Evolutionary conservation across 176 grass and related monocot genomes (phyloP), one percentile per base, ranked within the genome.

Genomic region (Phyllostachys edulis): DNA sequence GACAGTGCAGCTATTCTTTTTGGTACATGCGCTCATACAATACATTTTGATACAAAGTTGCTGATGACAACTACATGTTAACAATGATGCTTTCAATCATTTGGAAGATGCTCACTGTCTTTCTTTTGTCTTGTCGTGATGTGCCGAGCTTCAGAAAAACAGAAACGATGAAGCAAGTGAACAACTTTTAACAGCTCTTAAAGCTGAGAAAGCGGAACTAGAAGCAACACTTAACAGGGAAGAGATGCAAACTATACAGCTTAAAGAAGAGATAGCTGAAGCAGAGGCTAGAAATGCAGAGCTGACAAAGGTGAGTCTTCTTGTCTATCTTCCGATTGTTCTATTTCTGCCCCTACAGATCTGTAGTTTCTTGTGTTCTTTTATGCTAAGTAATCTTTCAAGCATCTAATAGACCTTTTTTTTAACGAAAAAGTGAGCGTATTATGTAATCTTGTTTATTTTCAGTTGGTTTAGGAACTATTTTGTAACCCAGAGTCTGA

Each of bases 231-330:
- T 96, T 75, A 84, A 81, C 86, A 80, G 60, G 81, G 97, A 99
- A 77, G 88, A 94, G 63, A 82, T 94, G 76, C 89, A 89, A 80
- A 94, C 73, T 73, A 75, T 92, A 63, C 88, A 96, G 71, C 86
- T 96, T 88, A 99, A 92, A 81, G 93, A 99, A 89, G 83, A 96
- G 57, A 92, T 99, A 64, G 72, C 83, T 81, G 91, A 96, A 92
- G 91, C 91, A 46, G 91, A 99, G 71, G 63, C 78, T 82, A 94
- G 88, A 88, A 96, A 94, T 87, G 63, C 80, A 40, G 97, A 99
- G 54, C 79, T 99, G 55, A 94, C 90, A 52, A 99, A 96, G 90
- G 97, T 67, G 83, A 86, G 80, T 71, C 16, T 79, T 81, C 79
- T 56, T 66, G 32, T 69, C 80, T 80, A 18, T 67, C 16, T 79